Evolutionary conservation across 1,284 basidiomycete species (phyloP).

Genomic region (Trichosporon sp.): DNA sequence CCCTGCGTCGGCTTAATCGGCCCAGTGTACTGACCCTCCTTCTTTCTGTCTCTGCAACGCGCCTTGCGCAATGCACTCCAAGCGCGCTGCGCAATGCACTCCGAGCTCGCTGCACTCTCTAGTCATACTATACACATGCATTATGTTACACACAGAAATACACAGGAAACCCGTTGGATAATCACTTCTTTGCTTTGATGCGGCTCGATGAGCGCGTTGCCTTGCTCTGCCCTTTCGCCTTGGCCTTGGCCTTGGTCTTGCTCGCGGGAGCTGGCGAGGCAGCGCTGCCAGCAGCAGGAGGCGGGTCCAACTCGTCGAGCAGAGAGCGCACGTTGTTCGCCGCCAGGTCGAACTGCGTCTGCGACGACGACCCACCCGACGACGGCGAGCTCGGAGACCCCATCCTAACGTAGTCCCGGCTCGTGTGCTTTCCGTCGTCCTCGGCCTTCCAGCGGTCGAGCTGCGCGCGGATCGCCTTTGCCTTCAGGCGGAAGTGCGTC

Average conservation of each 20-base stretch:
- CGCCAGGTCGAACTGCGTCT: slow-evolving; percentile 22
- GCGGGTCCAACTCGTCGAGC: slow-evolving; percentile 25
- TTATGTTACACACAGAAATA: not conserved
- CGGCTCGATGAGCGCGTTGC: not conserved
- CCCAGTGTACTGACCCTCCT: not conserved
- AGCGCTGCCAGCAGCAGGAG: not conserved
- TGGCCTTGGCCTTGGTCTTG: not conserved
- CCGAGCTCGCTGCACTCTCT: not conserved
- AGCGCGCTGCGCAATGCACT: not conserved
- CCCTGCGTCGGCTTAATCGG: slow-evolving; percentile 1
- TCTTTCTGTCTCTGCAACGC: not conserved
- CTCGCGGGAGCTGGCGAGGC: no score
- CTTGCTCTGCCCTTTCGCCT: not conserved
- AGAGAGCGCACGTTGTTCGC: slow-evolving; percentile 22
- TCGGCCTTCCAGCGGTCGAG: slow-evolving; percentile 56
- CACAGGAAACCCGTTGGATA: no score
- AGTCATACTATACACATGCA: not conserved
- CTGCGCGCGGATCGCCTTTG: slow-evolving; percentile 62
- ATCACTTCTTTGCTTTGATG: not conserved
- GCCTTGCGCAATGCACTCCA: not conserved
- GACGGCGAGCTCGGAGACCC: no score
- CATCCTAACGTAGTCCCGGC: not conserved
- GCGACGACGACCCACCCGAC: not conserved
- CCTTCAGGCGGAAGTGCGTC: slow-evolving; percentile 85
- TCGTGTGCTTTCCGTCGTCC: slow-evolving; percentile 27